phyloP scores from a whole-genome alignment of 1,284 basidiomycete genomes.

The Sanghuangporus sanghuang region DNA sequence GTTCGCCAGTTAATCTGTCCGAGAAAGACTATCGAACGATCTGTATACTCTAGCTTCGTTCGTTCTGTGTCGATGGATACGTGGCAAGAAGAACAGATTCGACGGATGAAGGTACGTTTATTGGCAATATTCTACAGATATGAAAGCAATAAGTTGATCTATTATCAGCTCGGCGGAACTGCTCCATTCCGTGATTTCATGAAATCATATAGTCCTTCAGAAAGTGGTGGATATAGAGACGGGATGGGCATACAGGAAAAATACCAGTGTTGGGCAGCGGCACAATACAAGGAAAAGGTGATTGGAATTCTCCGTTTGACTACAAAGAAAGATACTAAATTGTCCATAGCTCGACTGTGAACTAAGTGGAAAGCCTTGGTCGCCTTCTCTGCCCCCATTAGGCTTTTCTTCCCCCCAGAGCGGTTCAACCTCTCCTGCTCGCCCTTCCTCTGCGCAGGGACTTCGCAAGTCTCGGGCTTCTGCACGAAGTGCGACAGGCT shows the following conservation, averaged over 20 bases:
- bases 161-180: slow-evolving; percentile 75
- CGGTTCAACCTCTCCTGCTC: slow-evolving; percentile 38
- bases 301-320: slow-evolving; percentile 18
- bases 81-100: slow-evolving; percentile 88
- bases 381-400: slow-evolving; percentile 59
- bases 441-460: slow-evolving; percentile 63
- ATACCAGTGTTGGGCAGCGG: slow-evolving; percentile 89
- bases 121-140: slow-evolving; percentile 16
- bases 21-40: neutral
- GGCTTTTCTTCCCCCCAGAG: slow-evolving; percentile 30
- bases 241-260: slow-evolving; percentile 70
- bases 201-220: slow-evolving; percentile 62
- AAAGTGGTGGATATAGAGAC: slow-evolving; percentile 71
- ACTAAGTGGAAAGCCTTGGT: slow-evolving; percentile 66
- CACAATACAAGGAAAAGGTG: slow-evolving; percentile 90
- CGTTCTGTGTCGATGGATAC: slow-evolving; percentile 94
- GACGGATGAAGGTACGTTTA: slow-evolving; percentile 75
- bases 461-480: slow-evolving; percentile 73
- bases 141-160: slow-evolving; percentile 16
- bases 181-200: slow-evolving; percentile 76
- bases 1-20: slow-evolving; percentile 30
- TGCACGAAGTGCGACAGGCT: slow-evolving; percentile 43
- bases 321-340: slow-evolving; percentile 11
- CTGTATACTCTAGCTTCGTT: slow-evolving; percentile 63
- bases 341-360: slow-evolving; percentile 58